Evolutionary conservation across 495 filamentous ascomycete species (phyloP), one percentile per base, ranked within the genome.

Genomic region (Annulohypoxylon maeteangense): DNA sequence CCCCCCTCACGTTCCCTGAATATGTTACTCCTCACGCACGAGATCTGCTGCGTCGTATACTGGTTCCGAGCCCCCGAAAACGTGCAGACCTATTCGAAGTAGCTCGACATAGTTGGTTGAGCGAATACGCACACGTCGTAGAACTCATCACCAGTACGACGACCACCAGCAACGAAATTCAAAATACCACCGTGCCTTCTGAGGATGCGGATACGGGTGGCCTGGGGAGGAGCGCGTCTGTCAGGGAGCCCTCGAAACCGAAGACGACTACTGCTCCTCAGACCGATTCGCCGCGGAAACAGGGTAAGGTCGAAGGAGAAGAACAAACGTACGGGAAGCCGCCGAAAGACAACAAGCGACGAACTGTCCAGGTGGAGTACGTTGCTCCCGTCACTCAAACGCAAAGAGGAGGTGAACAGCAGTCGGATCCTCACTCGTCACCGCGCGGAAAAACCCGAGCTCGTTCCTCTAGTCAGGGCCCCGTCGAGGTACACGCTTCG

Each of bases 361-460:
- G 93, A 60, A 99, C 95, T 0, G 93, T 99, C 0, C 95, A 99
- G 80, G 93, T 98, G 11, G 95, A 99, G 81, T 99, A 99, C 82
- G 96, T 99, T 55, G 91, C 93, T 42, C 96, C 95, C 38, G 89
- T 90, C 31, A 95, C 92, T 16, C 89, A 93, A 69, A 98, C 95
- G 3, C 84, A 86, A 71, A 78, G 84, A 29, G 83, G 83, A 23
- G 78, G 74, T n/a, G 85, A 87, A 45, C 76, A 85, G 54, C 73
- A 70, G 48, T 51, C 47, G 29, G 75, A 70, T 59, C 55, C 31
- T 58, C 72, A 64, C 25, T 53, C 68, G 11, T 56, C 75, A 6
- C 31, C 79, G 8, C 70, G 78, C 40, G 78, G 81, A 50, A 81
- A 80, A 68, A 87, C 86, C n/a, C 85, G 87, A 31, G 84, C 82